These are phyloP conservation scores for Coccomyxa sp. DNA, from an alignment of 139 green algal genomes.

Conservation along the genomic window DNA sequence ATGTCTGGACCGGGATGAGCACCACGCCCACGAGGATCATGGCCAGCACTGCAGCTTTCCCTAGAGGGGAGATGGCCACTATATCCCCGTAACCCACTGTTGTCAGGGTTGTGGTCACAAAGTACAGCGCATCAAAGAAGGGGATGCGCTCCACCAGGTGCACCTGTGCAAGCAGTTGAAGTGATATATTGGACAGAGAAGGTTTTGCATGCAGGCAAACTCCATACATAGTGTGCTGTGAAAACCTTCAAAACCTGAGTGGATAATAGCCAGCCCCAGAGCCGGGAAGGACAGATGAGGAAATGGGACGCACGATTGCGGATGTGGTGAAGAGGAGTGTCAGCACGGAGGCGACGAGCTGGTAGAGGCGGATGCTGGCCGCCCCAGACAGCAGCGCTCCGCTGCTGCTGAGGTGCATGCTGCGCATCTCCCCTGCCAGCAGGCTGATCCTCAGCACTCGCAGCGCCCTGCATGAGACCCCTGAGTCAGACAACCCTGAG, in stretches of 20 bases:
- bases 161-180: not conserved
- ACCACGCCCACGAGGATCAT: conserved; percentile 79
- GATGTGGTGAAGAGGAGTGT: conserved; percentile 62
- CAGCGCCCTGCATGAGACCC: conserved; percentile 37
- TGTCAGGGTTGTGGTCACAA: conserved; percentile 70
- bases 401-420: conserved; percentile 51
- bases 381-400: conserved; percentile 46
- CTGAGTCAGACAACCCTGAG: too few species aligned
- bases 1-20: conserved; percentile 70
- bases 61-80: conserved; percentile 37
- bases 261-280: not conserved
- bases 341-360: conserved; percentile 65
- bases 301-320: conserved; percentile 25
- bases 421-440: conserved; percentile 55
- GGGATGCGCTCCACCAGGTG: conserved; percentile 64
- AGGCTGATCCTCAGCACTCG: conserved; percentile 67
- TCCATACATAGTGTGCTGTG: too few species aligned
- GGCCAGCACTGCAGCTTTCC: conserved; percentile 54
- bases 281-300: not conserved
- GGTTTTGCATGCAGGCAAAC: not conserved
- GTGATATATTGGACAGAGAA: not conserved
- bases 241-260: conserved; percentile 2
- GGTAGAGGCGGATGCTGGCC: conserved; percentile 62
- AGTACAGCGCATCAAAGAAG: conserved; percentile 81
- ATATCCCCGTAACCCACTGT: conserved; percentile 75